Conservation (phyloP, 768 basidiomycete species). For the Trametes villosa region DNA sequence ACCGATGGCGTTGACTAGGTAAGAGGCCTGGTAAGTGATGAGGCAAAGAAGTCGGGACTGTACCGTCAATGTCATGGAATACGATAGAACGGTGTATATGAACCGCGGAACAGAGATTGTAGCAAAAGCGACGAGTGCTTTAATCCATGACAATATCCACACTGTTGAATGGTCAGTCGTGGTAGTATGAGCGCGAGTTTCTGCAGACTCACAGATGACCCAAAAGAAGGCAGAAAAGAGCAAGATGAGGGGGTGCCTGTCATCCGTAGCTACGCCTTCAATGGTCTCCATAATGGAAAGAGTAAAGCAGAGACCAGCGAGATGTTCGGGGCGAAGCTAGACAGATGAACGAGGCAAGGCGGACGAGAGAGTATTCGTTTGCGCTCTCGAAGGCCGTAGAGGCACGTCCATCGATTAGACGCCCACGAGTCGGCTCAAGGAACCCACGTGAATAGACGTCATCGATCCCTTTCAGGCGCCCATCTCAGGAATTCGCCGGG, state of each 20-base stretch:
- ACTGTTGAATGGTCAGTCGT: slow-evolving; percentile 46
- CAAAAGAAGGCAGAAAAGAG: slow-evolving; percentile 83
- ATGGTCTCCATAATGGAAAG: slow-evolving; percentile 10
- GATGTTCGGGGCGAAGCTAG: neutral
- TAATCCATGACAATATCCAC: slow-evolving; percentile 82
- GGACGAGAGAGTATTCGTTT: neutral
- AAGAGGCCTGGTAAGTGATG: neutral
- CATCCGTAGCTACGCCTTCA: slow-evolving; percentile 33
- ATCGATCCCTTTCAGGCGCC: too few species aligned
- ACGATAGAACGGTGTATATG: slow-evolving; percentile 79
- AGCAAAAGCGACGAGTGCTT: slow-evolving; percentile 71
- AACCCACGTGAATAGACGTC: slow-evolving; percentile 5
- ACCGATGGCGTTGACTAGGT: slow-evolving; percentile 14
- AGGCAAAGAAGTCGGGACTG: slow-evolving; percentile 23
- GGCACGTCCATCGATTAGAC: neutral
- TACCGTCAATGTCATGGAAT: slow-evolving; percentile 89
- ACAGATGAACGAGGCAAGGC: neutral
- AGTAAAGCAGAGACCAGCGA: neutral
- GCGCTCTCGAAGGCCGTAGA: neutral
- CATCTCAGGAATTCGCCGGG: too few species aligned
- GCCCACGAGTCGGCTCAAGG: neutral
- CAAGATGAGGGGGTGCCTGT: slow-evolving; percentile 74
- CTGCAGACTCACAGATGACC: slow-evolving; percentile 67
- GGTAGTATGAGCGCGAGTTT: neutral
- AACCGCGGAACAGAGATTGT: slow-evolving; percentile 83